These are phyloP conservation scores for Chalciporus piperatus DNA, from an alignment of 768 basidiomycete species.

Conservation along the genomic window DNA sequence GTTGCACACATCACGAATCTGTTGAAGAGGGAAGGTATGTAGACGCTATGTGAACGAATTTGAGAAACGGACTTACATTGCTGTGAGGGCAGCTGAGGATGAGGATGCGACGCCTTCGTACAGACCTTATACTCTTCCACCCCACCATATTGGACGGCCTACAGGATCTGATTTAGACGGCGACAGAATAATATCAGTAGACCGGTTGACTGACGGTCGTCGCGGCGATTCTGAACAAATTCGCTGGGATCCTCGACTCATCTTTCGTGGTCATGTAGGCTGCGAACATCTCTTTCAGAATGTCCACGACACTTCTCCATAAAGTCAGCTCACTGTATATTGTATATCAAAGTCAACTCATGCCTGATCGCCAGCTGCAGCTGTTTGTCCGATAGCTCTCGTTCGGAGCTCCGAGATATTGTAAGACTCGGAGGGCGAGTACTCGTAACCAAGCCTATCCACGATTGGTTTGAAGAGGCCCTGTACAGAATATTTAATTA, in stretches of 20 bases:
- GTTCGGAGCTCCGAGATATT: constrained; percentile 75
- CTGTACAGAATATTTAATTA: constrained; percentile 23
- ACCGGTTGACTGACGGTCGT: constrained; percentile 27
- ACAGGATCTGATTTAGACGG: too few species aligned
- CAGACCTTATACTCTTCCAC: constrained; percentile 65
- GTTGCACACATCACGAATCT: constrained; percentile 60
- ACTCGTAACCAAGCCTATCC: constrained; percentile 75
- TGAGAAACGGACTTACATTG: constrained; percentile 36
- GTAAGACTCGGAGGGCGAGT: constrained; percentile 57
- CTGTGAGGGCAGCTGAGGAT: constrained; percentile 57
- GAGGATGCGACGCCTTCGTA: constrained; percentile 75
- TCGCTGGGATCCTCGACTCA: constrained; percentile 74
- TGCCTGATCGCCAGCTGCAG: constrained; percentile 40
- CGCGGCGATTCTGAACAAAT: constrained; percentile 62
- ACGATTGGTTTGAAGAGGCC: constrained; percentile 72
- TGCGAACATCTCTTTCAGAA: constrained; percentile 68
- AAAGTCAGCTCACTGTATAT: too few species aligned
- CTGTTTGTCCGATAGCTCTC: constrained; percentile 60
- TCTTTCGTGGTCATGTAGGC: constrained; percentile 70
- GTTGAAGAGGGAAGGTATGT: too few species aligned
- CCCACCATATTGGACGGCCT: constrained; percentile 67
- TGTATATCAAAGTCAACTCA: too few species aligned
- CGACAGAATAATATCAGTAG: too few species aligned
- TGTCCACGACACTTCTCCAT: constrained; percentile 49
- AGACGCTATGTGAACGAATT: too few species aligned